These are phyloP conservation scores for Lachancea nothofagi DNA, from an alignment of 805 yeast genomes.

Conservation along the genomic window DNA sequence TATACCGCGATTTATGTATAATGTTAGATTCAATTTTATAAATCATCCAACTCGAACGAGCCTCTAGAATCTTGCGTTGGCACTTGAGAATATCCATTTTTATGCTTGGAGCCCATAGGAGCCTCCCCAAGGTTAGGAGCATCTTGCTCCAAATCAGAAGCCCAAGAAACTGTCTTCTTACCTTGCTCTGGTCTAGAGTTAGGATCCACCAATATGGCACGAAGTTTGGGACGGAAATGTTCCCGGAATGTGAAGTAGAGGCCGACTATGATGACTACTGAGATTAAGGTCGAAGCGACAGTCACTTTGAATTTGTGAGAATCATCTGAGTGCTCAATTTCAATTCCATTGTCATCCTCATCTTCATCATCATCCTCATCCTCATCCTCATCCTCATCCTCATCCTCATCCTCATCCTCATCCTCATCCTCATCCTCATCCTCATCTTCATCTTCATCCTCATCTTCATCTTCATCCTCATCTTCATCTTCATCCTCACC, in stretches of 20 bases:
- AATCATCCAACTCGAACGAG: constrained; percentile 23
- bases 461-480: constrained; percentile 40
- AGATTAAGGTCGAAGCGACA: constrained; percentile 8
- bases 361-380: constrained; percentile 44
- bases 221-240: constrained; percentile 14
- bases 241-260: constrained; percentile 14
- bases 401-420: constrained; percentile 12
- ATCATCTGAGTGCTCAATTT: constrained; percentile 23
- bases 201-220: constrained; percentile 21
- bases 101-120: constrained; percentile 11
- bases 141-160: constrained; percentile 30
- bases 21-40: constrained; percentile 6
- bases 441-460: constrained; percentile 48
- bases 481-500: constrained; percentile 59
- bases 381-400: constrained; percentile 13
- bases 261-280: constrained; percentile 10
- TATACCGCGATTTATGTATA: too few relatives aligned
- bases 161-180: constrained; percentile 37
- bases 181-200: constrained; percentile 15
- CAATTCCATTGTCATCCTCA: constrained; percentile 49
- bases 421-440: constrained; percentile 22
- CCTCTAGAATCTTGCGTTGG: constrained; percentile 18
- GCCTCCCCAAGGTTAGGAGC: constrained; percentile 6
- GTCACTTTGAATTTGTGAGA: constrained; percentile 4
- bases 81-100: constrained; percentile 18